Percentiles rank a stretch among this genome's conserved stretches.
These are phyloP conservation scores for Epichloe coenophiala DNA, from an alignment of 2,329 filamentous ascomycete genomes.

Conservation along the genomic window DNA sequence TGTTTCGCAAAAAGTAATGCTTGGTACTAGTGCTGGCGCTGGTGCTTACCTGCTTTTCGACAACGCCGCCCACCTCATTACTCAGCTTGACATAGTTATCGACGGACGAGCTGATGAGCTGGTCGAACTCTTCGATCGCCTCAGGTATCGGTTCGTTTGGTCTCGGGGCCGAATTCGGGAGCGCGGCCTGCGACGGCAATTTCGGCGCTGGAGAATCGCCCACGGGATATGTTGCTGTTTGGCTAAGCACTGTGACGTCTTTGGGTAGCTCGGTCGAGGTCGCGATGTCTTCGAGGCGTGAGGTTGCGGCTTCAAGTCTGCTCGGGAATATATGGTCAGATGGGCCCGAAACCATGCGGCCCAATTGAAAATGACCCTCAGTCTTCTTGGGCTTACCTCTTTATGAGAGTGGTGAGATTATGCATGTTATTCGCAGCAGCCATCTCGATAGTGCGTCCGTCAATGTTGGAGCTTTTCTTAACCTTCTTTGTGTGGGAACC, in stretches of 20 bases:
- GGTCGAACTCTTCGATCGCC: slow-evolving; percentile 79
- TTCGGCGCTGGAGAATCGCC: slow-evolving; percentile 21
- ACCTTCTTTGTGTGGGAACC: neutral
- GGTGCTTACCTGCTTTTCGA: slow-evolving; percentile 61
- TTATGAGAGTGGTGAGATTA: slow-evolving; percentile 93
- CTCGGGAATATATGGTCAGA: neutral
- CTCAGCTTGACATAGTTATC: slow-evolving; percentile 67
- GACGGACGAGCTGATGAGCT: slow-evolving; percentile 59
- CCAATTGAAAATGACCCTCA: neutral
- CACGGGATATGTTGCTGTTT: slow-evolving; percentile 20
- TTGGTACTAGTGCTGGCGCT: neutral
- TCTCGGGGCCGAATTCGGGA: slow-evolving; percentile 4
- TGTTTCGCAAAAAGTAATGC: slow-evolving; percentile 52
- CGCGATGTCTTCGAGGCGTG: slow-evolving; percentile 90
- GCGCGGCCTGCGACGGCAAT: slow-evolving; percentile 25
- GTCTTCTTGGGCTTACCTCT: slow-evolving; percentile 50
- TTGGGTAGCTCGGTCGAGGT: slow-evolving; percentile 53
- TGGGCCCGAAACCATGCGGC: neutral
- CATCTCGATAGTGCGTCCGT: slow-evolving; percentile 31
- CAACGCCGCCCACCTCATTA: slow-evolving; percentile 60
- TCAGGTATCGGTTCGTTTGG: slow-evolving; percentile 51
- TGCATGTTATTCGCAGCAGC: slow-evolving; percentile 76
- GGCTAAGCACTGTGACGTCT: slow-evolving; percentile 32
- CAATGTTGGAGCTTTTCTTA: neutral
- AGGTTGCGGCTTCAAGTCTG: slow-evolving; percentile 94